Evolutionary conservation across 352 stramenopile genomes (phyloP).

Genomic region (Globisporangium carolinianum): DNA sequence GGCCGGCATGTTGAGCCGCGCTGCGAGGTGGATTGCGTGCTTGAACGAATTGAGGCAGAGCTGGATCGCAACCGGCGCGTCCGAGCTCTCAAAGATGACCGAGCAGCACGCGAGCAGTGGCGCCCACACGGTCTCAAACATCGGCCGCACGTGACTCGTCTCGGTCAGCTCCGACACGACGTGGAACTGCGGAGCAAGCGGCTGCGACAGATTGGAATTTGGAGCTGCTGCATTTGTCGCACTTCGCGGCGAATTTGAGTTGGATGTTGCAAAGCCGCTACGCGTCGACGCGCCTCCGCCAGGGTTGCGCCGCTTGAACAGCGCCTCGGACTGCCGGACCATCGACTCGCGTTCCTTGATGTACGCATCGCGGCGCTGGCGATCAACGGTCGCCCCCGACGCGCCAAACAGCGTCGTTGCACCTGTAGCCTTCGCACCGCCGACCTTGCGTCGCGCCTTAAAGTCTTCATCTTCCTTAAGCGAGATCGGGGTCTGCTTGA

Average conservation of each 20-base stretch:
- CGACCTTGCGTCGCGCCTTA: conserved; percentile 18
- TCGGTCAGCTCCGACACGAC: conserved; percentile 61
- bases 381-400: conserved; percentile 46
- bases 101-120: conserved; percentile 95
- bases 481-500: conserved; percentile 93
- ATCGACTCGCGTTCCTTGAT: conserved; percentile 82
- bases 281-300: no score
- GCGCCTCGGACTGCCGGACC: conserved; percentile 66
- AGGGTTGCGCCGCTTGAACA: conserved; percentile 64
- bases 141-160: conserved; percentile 86
- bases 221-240: no score
- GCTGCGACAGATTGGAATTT: no score
- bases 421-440: conserved; percentile 21
- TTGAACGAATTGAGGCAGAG: conserved; percentile 95
- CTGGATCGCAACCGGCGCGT: conserved; percentile 89
- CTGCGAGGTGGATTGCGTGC: conserved; percentile 90
- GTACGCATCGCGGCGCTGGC: conserved; percentile 72
- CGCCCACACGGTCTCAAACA: conserved; percentile 99
- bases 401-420: conserved; percentile 54
- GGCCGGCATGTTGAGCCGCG: conserved; percentile 84
- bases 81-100: conserved; percentile 93
- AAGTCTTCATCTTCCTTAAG: conserved; percentile 95
- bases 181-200: conserved; percentile 33
- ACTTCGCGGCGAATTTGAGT: no score
- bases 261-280: no score